These are phyloP conservation scores for Phaseolus coccineus DNA, from an alignment of 331 rosid genomes.

Conservation along the genomic window DNA sequence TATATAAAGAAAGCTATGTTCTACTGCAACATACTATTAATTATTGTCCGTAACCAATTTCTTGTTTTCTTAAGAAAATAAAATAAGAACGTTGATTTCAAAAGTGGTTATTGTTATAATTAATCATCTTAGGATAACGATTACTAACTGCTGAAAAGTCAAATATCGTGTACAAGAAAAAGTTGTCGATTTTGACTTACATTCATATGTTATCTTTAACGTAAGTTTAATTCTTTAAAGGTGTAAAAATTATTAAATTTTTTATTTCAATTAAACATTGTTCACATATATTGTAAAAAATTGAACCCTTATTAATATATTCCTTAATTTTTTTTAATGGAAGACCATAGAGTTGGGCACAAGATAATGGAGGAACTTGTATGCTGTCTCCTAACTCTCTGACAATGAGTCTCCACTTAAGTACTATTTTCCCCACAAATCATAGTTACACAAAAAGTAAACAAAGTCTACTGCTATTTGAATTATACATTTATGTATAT, in stretches of 20 bases:
- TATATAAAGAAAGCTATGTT: too few species aligned
- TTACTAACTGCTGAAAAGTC: not conserved
- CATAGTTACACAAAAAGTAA: not conserved
- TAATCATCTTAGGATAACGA: not conserved
- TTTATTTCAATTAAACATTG: not conserved
- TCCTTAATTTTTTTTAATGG: not conserved
- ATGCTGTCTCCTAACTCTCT: constrained; percentile 32
- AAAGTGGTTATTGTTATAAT: not conserved
- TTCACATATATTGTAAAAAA: not conserved
- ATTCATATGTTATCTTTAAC: not conserved
- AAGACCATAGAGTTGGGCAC: not conserved
- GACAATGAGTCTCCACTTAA: constrained; percentile 27
- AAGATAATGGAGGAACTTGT: constrained; percentile 26
- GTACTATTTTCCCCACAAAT: not conserved
- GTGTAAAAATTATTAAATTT: not conserved
- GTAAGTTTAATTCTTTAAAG: not conserved
- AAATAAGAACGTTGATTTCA: not conserved
- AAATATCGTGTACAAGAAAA: constrained; percentile 1
- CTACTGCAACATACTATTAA: too few species aligned
- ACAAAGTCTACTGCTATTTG: not conserved
- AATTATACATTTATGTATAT: not conserved
- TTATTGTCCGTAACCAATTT: too few species aligned
- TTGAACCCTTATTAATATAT: not conserved
- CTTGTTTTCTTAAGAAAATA: too few species aligned
- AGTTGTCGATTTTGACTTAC: not conserved